phyloP scores from a whole-genome alignment of 192 early-diverging fungal species.

The Ambispora gerdemannii region DNA sequence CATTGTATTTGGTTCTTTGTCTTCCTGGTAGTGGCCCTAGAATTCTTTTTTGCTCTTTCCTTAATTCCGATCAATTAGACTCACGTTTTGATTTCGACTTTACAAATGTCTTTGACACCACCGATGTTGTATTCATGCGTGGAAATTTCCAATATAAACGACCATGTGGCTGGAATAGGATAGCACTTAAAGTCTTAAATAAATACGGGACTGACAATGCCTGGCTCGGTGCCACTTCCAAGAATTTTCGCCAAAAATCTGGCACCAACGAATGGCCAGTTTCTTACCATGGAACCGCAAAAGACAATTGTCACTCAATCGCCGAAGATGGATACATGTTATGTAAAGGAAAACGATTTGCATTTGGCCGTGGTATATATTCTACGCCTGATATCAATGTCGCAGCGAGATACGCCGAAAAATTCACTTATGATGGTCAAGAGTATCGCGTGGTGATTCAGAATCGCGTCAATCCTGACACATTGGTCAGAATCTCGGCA shows the following conservation, averaged over 20 bases:
- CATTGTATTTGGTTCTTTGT: too few relatives aligned
- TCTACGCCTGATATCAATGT: background rate
- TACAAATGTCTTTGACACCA: background rate
- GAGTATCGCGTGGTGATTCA: background rate
- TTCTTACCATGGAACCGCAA: background rate
- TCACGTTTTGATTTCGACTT: background rate
- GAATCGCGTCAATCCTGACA: background rate
- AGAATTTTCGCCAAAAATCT: background rate
- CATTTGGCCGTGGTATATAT: background rate
- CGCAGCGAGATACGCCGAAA: background rate
- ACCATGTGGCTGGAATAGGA: slow-evolving; percentile 9
- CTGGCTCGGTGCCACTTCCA: background rate
- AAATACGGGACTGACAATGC: background rate
- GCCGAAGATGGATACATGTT: background rate
- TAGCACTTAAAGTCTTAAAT: background rate
- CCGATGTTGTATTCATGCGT: background rate
- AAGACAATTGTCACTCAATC: background rate
- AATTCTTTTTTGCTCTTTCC: too few relatives aligned
- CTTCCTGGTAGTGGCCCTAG: too few relatives aligned
- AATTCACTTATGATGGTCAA: background rate
- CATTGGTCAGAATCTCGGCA: background rate
- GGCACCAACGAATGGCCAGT: background rate
- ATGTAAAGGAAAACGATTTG: background rate
- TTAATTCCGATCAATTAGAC: too few relatives aligned
- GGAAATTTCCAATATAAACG: slow-evolving; percentile 5